Conservation (phyloP, 176 grass and related monocot species). For the Chrysopogon serrulatus region DNA sequence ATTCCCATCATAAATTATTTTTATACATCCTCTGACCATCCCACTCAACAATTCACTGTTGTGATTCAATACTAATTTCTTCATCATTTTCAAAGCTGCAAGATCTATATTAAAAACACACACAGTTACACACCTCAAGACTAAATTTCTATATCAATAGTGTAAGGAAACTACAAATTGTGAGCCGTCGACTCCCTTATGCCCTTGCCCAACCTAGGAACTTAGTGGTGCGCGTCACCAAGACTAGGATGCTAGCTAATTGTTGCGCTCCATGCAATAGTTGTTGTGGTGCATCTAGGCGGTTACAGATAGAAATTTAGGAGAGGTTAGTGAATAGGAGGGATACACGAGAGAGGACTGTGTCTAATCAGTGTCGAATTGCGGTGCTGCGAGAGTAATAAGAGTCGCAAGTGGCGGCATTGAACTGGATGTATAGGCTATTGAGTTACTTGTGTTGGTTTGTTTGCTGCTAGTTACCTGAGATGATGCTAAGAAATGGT, state of each 20-base stretch:
- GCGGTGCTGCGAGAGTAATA: background rate
- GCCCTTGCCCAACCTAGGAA: background rate
- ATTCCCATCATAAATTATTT: background rate
- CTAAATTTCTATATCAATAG: background rate
- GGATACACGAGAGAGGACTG: background rate
- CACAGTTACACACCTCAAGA: background rate
- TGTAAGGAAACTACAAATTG: background rate
- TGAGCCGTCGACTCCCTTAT: background rate
- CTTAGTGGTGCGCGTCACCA: background rate
- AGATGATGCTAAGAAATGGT: background rate
- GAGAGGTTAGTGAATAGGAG: background rate
- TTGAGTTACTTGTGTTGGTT: no score
- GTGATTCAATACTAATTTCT: background rate
- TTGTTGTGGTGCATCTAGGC: background rate
- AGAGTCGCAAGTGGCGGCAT: background rate
- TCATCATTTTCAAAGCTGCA: background rate
- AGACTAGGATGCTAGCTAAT: background rate
- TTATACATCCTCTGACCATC: background rate
- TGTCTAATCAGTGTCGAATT: background rate
- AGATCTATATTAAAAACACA: background rate
- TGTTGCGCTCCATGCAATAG: background rate
- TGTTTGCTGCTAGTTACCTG: background rate
- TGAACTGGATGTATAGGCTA: background rate
- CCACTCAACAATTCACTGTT: background rate
- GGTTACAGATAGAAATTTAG: background rate